Evolutionary conservation across 73 alveolate species (phyloP).

Genomic region (Tetrahymena thermophila): DNA sequence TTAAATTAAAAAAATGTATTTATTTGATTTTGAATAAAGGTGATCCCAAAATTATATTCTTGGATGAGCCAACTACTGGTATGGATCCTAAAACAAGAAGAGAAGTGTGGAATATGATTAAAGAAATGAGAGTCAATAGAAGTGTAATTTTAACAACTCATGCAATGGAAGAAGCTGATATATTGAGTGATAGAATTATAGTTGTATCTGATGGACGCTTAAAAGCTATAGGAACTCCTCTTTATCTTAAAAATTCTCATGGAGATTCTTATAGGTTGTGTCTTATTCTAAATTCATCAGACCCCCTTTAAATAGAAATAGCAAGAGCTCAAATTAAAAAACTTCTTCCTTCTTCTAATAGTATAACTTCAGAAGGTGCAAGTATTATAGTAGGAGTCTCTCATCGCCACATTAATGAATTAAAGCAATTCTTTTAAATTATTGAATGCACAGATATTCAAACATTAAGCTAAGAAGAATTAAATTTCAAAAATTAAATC

Average conservation of each 20-base stretch:
- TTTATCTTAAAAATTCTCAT: conserved; percentile 78
- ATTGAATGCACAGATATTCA: conserved; percentile 10
- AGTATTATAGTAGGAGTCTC: conserved; percentile 37
- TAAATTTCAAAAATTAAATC: conserved; percentile 39
- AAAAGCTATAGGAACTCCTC: conserved; percentile 94
- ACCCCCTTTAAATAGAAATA: conserved; percentile 30
- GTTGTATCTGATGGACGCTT: conserved; percentile 88
- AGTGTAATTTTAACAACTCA: conserved; percentile 93
- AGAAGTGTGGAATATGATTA: conserved; percentile 74
- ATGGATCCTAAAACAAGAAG: conserved; percentile 86
- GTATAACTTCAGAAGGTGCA: conserved; percentile 48
- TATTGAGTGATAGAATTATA: conserved; percentile 91
- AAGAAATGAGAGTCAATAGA: conserved; percentile 68
- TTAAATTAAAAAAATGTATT: background rate
- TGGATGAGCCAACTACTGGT: conserved; percentile 94
- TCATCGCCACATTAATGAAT: conserved; percentile 42
- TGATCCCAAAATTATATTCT: conserved; percentile 65
- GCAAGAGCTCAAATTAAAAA: conserved; percentile 45
- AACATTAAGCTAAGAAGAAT: background rate
- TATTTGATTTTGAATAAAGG: background rate
- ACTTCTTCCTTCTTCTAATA: conserved; percentile 65
- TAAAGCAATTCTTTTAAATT: conserved; percentile 44
- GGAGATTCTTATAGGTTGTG: conserved; percentile 78
- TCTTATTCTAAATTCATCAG: conserved; percentile 35
- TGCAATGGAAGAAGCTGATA: conserved; percentile 98